Evolutionary conservation across 768 basidiomycete genomes (phyloP), one percentile per base, ranked within the genome.

Genomic region (Fibroporia radiculosa): DNA sequence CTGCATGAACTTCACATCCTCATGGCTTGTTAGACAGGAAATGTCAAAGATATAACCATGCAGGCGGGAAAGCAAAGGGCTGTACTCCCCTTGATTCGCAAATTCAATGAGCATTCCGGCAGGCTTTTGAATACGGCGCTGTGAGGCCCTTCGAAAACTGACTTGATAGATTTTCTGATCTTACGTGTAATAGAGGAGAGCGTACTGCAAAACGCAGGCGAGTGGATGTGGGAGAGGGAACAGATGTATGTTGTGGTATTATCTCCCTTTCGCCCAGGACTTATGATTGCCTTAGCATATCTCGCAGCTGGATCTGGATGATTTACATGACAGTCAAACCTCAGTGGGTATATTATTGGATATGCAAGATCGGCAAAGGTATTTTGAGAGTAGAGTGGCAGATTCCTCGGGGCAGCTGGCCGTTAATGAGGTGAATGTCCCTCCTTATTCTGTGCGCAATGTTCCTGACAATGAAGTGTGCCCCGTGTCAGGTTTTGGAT

Each of bases 61-160:
- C 90, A 90, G 60, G 81, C 95, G 12, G 96, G 96, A 13, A 77
- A 84, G 56, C 87, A 96, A 61, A 75, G 81, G 40, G 84, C 82
- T 27, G 86, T 89, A 11, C 65, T 99, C 19, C 96, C 96, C 0
- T 73, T 98, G 37, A 98, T 99, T 52, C 76, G 95, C 39, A 88
- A 93, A 60, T 98, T 99, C 66, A 99, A 98, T 56, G 92, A 97
- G 57, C 96, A 99, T 62, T 96, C 92, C 0, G 91, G 95, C 54
- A 69, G 92, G 52, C 68, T 97, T 8, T 67, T 98, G 12, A 83
- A 85, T 47, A 81, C 88, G 33, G 83, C 86, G 4, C 56, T 90
- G 87, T 86, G 57, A 54, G n/a, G 6, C 28, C 6, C 14, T 25
- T 40, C 23, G 20, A 25, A 8, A 39, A 22, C 39, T 27, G 8